Percentiles rank a stretch among this genome's conserved stretches.
phyloP scores from a whole-genome alignment of 2,329 filamentous ascomycete genomes.

The Cercospora beticola region DNA sequence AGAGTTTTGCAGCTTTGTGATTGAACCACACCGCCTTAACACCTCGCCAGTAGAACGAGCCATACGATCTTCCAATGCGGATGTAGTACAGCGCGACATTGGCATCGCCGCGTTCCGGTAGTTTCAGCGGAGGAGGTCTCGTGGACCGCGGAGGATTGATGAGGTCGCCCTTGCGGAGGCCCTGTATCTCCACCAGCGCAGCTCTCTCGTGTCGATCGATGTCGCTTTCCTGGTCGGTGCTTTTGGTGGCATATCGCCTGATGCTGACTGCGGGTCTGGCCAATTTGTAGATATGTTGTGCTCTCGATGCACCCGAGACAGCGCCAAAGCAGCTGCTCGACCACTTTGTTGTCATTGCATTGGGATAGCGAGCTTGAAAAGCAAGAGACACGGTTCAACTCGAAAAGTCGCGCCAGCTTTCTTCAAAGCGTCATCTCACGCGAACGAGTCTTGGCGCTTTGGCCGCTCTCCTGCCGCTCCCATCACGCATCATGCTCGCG shows the following conservation, averaged over 20 bases:
- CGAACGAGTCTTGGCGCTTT: not conserved
- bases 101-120: conserved; percentile 57
- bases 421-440: conserved; percentile 2
- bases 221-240: conserved; percentile 11
- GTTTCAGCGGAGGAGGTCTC: conserved; percentile 66
- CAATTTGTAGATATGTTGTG: conserved; percentile 10
- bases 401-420: not conserved
- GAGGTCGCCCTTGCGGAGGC: conserved; percentile 45
- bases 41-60: conserved; percentile 84
- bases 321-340: conserved; percentile 33
- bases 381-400: not conserved
- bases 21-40: conserved; percentile 73
- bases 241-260: conserved; percentile 9
- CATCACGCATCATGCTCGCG: not conserved
- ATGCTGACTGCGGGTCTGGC: not conserved
- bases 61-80: conserved; percentile 69
- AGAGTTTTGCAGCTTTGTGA: conserved; percentile 45
- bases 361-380: not conserved
- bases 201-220: conserved; percentile 23
- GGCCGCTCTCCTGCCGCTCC: not conserved
- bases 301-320: conserved; percentile 28
- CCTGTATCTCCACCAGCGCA: conserved; percentile 34
- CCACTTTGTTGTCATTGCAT: conserved; percentile 41
- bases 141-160: conserved; percentile 74
- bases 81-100: conserved; percentile 56